Percentiles rank a stretch among this genome's conserved stretches.
Conservation (phyloP, 2,329 filamentous ascomycete species). For the Lasiodiplodia theobromae region DNA sequence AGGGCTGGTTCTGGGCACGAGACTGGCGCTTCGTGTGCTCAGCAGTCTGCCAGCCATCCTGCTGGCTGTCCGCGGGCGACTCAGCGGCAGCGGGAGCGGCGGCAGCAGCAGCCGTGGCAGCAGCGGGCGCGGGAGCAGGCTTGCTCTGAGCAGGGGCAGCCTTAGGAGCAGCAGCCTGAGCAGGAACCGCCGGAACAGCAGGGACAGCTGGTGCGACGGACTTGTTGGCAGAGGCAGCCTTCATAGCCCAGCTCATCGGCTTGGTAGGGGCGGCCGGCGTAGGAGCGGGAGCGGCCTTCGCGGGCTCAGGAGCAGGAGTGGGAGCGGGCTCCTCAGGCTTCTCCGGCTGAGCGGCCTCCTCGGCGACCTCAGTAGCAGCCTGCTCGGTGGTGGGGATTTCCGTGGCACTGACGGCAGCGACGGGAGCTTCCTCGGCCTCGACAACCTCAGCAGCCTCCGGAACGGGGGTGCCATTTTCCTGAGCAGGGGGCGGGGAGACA, state of each 20-base stretch:
- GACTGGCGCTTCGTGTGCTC: conserved; percentile 85
- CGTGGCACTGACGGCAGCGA: conserved; percentile 37
- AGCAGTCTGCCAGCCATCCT: conserved; percentile 83
- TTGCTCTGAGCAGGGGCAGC: conserved; percentile 32
- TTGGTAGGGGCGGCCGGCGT: conserved; percentile 62
- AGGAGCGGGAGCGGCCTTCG: conserved; percentile 66
- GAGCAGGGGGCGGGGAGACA: conserved; percentile 39
- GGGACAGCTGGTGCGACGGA: conserved; percentile 52
- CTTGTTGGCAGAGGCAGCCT: conserved; percentile 60
- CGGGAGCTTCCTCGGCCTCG: conserved; percentile 49
- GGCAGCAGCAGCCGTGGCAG: conserved; percentile 41
- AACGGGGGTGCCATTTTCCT: conserved; percentile 47
- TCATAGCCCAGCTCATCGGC: conserved; percentile 73
- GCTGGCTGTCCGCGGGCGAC: conserved; percentile 50
- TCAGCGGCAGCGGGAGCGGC: conserved; percentile 37
- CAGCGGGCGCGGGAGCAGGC: conserved; percentile 35
- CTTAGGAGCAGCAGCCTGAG: conserved; percentile 45
- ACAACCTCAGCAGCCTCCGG: conserved; percentile 45
- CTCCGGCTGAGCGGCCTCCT: conserved; percentile 52
- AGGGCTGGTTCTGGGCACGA: conserved; percentile 70
- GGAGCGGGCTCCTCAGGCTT: conserved; percentile 70
- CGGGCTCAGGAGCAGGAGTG: conserved; percentile 62
- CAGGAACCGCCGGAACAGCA: conserved; percentile 43
- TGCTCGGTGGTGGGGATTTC: conserved; percentile 45
- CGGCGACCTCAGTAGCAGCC: conserved; percentile 37